Conservation (phyloP, 768 basidiomycete species). For the Coprinopsis sp. region DNA sequence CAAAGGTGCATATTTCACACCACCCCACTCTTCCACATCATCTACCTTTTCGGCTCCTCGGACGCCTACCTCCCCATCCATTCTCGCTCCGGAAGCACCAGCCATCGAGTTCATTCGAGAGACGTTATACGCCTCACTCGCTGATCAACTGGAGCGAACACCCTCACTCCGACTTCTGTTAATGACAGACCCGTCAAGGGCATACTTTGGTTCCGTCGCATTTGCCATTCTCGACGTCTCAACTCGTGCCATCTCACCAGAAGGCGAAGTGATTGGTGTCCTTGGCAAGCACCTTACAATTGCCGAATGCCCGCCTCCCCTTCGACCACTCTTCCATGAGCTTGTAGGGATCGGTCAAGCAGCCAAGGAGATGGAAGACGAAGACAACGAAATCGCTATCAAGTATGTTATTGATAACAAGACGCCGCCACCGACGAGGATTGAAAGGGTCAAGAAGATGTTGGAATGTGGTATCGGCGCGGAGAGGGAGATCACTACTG, state of each 20-base stretch:
- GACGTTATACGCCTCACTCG: constrained; percentile 79
- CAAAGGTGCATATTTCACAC: neutral
- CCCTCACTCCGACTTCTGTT: constrained; percentile 54
- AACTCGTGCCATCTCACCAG: constrained; percentile 41
- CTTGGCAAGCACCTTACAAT: constrained; percentile 54
- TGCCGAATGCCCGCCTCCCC: constrained; percentile 52
- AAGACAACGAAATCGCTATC: constrained; percentile 54
- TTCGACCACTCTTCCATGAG: constrained; percentile 70
- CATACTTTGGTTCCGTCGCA: constrained; percentile 76
- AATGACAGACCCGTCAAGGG: constrained; percentile 58
- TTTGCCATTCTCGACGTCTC: constrained; percentile 69
- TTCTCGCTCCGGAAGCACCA: constrained; percentile 46
- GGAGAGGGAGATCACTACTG: constrained; percentile 28
- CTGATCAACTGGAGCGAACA: constrained; percentile 56
- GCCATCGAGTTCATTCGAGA: constrained; percentile 80
- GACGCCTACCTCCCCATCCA: constrained; percentile 32
- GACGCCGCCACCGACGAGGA: constrained; percentile 37
- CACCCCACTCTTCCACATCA: constrained; percentile 11
- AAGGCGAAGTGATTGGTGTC: constrained; percentile 53
- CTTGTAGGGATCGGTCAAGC: constrained; percentile 49
- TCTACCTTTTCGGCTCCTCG: constrained; percentile 17
- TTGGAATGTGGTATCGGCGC: constrained; percentile 57
- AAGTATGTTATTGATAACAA: constrained; percentile 26
- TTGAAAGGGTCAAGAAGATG: constrained; percentile 57
- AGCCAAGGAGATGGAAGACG: constrained; percentile 44